These are phyloP conservation scores for Fusarium luffae DNA, from an alignment of 2,329 filamentous ascomycete genomes.

Conservation along the genomic window DNA sequence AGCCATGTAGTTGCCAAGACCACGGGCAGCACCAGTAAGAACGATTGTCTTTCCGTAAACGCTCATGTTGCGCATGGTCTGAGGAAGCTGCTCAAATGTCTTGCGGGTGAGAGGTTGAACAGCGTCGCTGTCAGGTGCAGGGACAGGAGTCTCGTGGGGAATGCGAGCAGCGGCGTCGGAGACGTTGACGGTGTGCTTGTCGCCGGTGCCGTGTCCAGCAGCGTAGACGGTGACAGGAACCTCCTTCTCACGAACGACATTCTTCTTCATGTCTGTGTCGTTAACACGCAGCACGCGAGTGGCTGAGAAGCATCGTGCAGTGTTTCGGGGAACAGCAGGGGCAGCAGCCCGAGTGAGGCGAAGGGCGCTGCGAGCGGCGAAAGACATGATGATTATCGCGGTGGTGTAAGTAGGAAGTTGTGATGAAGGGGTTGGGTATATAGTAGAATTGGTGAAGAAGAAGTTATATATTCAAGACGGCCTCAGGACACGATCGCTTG, in stretches of 20 bases:
- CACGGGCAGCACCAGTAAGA: conserved; percentile 79
- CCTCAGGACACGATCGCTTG: background rate
- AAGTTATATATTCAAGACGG: conserved; percentile 21
- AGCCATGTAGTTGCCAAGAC: conserved; percentile 83
- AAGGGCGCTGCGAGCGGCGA: conserved; percentile 50
- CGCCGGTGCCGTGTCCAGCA: conserved; percentile 56
- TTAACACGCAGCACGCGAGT: conserved; percentile 48
- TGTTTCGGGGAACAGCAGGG: conserved; percentile 41
- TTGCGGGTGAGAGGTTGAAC: conserved; percentile 64
- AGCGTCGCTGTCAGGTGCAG: conserved; percentile 57
- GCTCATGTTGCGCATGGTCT: conserved; percentile 75
- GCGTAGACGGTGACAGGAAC: conserved; percentile 67
- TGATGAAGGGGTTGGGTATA: conserved; percentile 2
- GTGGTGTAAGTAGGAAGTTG: conserved; percentile 10
- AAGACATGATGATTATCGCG: conserved; percentile 49
- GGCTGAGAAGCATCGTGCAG: conserved; percentile 50
- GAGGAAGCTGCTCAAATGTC: conserved; percentile 67
- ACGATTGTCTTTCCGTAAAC: conserved; percentile 77
- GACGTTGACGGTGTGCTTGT: conserved; percentile 68
- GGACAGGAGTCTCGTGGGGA: conserved; percentile 54
- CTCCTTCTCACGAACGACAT: conserved; percentile 67
- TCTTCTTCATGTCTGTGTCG: conserved; percentile 59
- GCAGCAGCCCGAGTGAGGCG: conserved; percentile 50
- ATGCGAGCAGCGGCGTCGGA: conserved; percentile 55
- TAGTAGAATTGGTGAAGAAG: background rate